phyloP scores from a whole-genome alignment of 352 stramenopile genomes.

The Globisporangium emineosum region DNA sequence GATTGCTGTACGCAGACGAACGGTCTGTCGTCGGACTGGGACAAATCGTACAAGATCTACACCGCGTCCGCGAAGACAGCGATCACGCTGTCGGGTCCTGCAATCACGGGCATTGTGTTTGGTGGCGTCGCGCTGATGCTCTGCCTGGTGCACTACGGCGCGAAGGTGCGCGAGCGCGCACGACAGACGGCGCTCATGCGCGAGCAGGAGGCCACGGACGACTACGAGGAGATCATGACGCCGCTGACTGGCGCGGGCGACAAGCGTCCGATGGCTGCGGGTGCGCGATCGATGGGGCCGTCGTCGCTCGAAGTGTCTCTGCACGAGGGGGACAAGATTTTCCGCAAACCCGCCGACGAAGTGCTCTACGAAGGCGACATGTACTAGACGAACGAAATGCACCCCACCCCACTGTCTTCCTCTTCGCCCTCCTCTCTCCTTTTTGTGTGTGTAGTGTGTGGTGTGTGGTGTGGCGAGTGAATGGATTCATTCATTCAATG shows the following conservation, averaged over 20 bases:
- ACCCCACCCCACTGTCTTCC: neutral
- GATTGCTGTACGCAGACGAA: slow-evolving; percentile 69
- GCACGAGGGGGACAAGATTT: slow-evolving; percentile 87
- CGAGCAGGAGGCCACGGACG: slow-evolving; percentile 84
- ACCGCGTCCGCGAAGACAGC: slow-evolving; percentile 39
- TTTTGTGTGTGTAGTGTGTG: slow-evolving; percentile 9
- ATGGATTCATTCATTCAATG: neutral
- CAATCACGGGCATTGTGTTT: slow-evolving; percentile 80
- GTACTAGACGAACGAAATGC: slow-evolving; percentile 49
- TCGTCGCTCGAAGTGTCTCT: slow-evolving; percentile 75
- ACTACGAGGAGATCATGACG: slow-evolving; percentile 91
- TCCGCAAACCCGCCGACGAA: slow-evolving; percentile 79
- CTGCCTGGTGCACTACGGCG: slow-evolving; percentile 77
- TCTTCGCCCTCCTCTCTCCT: neutral
- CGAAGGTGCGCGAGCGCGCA: slow-evolving; percentile 77
- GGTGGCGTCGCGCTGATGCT: slow-evolving; percentile 79
- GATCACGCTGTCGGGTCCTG: slow-evolving; percentile 60
- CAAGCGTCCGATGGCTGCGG: slow-evolving; percentile 50
- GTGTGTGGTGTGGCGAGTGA: neutral
- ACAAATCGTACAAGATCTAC: slow-evolving; percentile 73
- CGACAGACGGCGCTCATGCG: slow-evolving; percentile 83
- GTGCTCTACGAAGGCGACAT: slow-evolving; percentile 88
- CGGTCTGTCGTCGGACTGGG: slow-evolving; percentile 61
- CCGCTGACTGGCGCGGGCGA: slow-evolving; percentile 67
- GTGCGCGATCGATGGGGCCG: slow-evolving; percentile 66